These are phyloP conservation scores for Solidago caesia DNA, from an alignment of 129 eudicot species.

Conservation along the genomic window DNA sequence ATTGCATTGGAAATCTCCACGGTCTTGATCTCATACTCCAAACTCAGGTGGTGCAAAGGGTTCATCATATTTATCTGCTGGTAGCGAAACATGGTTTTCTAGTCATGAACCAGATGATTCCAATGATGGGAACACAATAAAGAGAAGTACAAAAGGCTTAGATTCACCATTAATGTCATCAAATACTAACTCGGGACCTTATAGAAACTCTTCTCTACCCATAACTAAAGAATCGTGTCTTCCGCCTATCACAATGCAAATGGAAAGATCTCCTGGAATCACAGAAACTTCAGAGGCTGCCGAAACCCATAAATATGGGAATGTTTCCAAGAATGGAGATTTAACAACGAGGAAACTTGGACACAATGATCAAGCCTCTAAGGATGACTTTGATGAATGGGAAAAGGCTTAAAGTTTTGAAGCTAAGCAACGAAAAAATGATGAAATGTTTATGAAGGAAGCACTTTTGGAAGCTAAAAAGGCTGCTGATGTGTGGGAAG, in stretches of 20 bases:
- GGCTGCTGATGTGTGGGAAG: conserved; percentile 89
- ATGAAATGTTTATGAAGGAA: conserved; percentile 89
- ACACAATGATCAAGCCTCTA: conserved; percentile 41
- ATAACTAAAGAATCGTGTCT: conserved; percentile 19
- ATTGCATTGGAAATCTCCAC: conserved; percentile 51
- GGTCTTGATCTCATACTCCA: conserved; percentile 50
- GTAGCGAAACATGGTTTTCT: conserved; percentile 78
- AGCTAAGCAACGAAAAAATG: conserved; percentile 60
- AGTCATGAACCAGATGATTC: conserved; percentile 62
- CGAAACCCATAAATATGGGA: not conserved
- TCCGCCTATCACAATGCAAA: conserved; percentile 30
- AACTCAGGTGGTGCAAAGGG: conserved; percentile 48
- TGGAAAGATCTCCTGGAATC: conserved; percentile 44
- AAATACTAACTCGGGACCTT: conserved; percentile 21
- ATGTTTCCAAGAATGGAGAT: conserved; percentile 10
- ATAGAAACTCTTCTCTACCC: conserved; percentile 32
- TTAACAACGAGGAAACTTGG: conserved; percentile 46
- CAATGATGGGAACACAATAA: conserved; percentile 32
- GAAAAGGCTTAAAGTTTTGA: conserved; percentile 65
- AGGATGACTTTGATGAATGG: conserved; percentile 74
- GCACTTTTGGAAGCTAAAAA: conserved; percentile 81
- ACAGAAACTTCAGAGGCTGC: conserved; percentile 32
- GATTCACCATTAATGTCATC: conserved; percentile 23
- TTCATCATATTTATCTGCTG: conserved; percentile 59
- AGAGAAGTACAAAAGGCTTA: conserved; percentile 27